Evolutionary conservation across 73 alveolate genomes (phyloP), one percentile per base, ranked within the genome.

Genomic region (Paramecium primaurelia): DNA sequence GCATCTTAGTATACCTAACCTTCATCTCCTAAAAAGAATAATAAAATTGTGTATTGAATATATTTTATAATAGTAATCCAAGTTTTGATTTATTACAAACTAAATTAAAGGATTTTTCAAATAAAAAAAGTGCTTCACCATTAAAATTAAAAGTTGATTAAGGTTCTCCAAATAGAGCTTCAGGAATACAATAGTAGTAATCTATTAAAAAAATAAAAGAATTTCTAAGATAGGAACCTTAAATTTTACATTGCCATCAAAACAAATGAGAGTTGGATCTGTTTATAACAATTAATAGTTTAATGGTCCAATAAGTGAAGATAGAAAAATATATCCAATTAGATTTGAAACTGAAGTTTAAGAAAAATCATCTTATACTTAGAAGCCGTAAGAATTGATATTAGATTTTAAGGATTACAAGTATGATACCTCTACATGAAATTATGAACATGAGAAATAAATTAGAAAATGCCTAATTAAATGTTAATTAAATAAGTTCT

Each of bases 391-490:
- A 32, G 42, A 2, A 64, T 12, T 64, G 1, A 2, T 64, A 0
- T 4, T 18, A 4, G 32, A 12, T 64, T 25, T 26, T 28, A 16
- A 80, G 91, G 14, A 49, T 44, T 45, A 42, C 75, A 2, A 42
- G 26, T 44, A 14, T 80, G 49, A 42, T 80, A n/a, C 91, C 91
- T 12, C 49, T 80, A 7, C 91, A 80, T 47, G 91, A 80, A 80
- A 80, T 80, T 25, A 42, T 80, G 73, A 80, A 80, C 18, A 25
- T 80, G 73, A 80, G 91, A 47, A 80, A 28, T 36, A 80, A 49
- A 42, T 26, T 80, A 20, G 77, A 80, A 28, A 32, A 40, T 14
- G 77, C 91, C 6, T 6, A 80, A 18, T 32, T 80, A 26, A 42
- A 80, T 45, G 45, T 80, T 18, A 45, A 42, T 80, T 26, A 80